Base-by-base conservation (phyloP, 2,329 filamentous ascomycete species). In the Nigrospora sphaerica region DNA sequence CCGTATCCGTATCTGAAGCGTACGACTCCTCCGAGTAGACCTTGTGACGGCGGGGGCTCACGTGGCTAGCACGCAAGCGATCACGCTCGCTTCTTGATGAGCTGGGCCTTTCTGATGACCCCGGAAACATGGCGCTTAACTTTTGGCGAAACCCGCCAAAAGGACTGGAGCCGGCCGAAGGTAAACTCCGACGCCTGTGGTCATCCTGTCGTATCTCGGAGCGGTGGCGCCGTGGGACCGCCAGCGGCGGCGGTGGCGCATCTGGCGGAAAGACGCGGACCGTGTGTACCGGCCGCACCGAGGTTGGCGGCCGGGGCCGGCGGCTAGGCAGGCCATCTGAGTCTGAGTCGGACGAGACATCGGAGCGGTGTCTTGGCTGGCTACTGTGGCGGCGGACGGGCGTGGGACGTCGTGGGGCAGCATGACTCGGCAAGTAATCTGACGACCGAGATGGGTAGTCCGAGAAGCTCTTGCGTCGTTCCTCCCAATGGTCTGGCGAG, bases 401-500 rank as follows among this genome's bases (percentile, higher is more conserved):
- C 4, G 49, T 44, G 14, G 56, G 53, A 5, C 49, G 56, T 36
- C 47, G 59, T 19, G 59, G 52, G 37, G 58, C 54, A 12, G 54
- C 39, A 46, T 57, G 56, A 23, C 35, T 31, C 39, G 57, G 45
- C 23, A 50, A 12, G 3, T 53, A 52, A 14, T 66, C 57, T 16
- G 63, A 55, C 3, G 62, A 62, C 1, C 67, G 64, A 3, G 63
- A 65, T 3, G 70, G 69, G 44, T 72, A 69, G 47, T 78, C 76
- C 3, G 75, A 76, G 56, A 75, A 73, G 59, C 75, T 78, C 46
- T 71, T 67, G 35, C 74, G 67, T 35, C 72, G 67, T 12, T 57
- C 60, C n/a, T 66, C 59, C 14, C 68, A 67, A 14, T 73, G 71
- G 10, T 62, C 62, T 1, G 67, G 59, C 7, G 68, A 63, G 31